Percentiles rank a stretch among this genome's conserved stretches.
phyloP scores from a whole-genome alignment of 2,329 filamentous ascomycete species.

The Aureobasidium namibiae region DNA sequence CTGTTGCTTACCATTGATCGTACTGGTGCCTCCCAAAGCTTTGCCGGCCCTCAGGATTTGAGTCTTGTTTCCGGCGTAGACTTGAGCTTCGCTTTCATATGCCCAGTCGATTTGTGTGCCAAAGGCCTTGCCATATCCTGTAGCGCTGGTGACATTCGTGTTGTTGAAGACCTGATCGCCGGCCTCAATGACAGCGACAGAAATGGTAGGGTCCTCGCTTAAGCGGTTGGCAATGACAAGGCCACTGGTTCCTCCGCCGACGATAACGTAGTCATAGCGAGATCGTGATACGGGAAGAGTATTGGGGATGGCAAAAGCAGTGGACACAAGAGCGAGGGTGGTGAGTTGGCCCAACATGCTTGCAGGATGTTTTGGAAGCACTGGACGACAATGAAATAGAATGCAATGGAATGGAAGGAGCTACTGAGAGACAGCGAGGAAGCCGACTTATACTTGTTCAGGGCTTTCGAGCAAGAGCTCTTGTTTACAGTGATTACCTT shows the following conservation, averaged over 20 bases:
- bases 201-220: conserved; percentile 9
- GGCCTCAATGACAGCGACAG: neutral
- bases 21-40: conserved; percentile 9
- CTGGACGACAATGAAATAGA: neutral
- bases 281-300: neutral
- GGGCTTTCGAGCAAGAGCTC: neutral
- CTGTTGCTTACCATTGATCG: neutral
- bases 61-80: conserved; percentile 13
- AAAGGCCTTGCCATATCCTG: conserved; percentile 1
- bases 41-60: neutral
- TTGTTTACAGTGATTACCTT: neutral
- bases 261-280: conserved; percentile 31
- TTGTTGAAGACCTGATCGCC: conserved; percentile 1
- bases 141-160: neutral
- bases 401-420: neutral
- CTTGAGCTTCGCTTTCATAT: conserved; percentile 11
- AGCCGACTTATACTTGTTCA: neutral
- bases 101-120: conserved; percentile 11
- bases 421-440: neutral
- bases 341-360: conserved; percentile 2
- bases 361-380: neutral
- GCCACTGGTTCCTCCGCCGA: conserved; percentile 32
- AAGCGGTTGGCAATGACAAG: conserved; percentile 31
- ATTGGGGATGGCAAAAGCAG: neutral
- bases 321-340: neutral